Percentiles rank a stretch among this genome's conserved stretches.
phyloP scores from a whole-genome alignment of 2,329 filamentous ascomycete species.

The Phyllosticta citriasiana region DNA sequence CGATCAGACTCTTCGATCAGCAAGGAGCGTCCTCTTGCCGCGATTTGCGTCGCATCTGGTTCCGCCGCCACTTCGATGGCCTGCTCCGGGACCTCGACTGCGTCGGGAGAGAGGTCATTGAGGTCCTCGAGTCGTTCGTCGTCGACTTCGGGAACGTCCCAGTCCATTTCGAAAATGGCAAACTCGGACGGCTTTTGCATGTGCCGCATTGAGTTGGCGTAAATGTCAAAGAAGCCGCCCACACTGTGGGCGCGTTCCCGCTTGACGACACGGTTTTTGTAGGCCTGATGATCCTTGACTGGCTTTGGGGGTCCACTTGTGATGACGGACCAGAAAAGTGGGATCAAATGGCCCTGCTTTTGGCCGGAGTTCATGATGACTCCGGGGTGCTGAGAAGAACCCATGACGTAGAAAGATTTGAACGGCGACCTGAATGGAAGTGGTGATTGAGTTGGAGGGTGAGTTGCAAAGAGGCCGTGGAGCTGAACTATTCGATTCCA shows the following conservation, averaged over 20 bases:
- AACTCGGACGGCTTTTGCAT: background rate
- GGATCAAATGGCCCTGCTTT: background rate
- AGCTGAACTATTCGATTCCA: background rate
- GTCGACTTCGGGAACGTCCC: background rate
- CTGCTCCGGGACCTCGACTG: background rate
- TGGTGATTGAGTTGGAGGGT: background rate
- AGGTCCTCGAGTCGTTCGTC: background rate
- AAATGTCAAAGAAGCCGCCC: background rate
- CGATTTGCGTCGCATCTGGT: background rate
- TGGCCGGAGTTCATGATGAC: background rate
- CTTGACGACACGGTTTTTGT: background rate
- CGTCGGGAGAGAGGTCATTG: background rate
- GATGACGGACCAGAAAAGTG: background rate
- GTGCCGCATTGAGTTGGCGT: background rate
- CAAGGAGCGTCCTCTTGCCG: background rate
- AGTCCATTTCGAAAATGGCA: background rate
- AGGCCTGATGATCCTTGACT: background rate
- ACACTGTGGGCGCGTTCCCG: background rate
- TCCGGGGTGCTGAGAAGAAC: background rate
- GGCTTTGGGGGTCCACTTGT: background rate
- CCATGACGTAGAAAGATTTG: background rate
- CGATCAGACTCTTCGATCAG: background rate
- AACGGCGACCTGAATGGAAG: background rate
- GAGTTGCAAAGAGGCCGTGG: background rate
- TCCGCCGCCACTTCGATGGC: background rate